Evolutionary conservation across 495 filamentous ascomycete species (phyloP), one percentile per base, ranked within the genome.

Genomic region (Hypoxylon lienhwacheense): DNA sequence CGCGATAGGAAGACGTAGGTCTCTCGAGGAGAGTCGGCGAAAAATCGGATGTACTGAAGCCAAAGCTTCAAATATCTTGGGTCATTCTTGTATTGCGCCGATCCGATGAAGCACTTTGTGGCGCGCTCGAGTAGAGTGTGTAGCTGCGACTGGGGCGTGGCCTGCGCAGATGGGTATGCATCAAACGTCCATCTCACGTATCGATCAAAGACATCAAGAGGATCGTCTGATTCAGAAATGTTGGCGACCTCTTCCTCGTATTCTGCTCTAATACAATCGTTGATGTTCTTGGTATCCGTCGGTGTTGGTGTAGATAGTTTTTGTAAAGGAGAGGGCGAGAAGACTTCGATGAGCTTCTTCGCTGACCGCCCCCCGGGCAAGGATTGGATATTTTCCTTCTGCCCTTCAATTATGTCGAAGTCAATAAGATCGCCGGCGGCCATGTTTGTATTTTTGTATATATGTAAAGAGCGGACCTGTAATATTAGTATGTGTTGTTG

Each of bases 361-460:
- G 93, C 93, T 22, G 91, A 97, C 45, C 93, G 84, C 26, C 93
- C 93, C 37, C 89, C 86, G 1, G 95, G 89, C 29, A 97, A 79
- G 8, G 91, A 86, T 66, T 96, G 91, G 32, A 97, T 95, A 66
- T 98, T 97, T 71, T 98, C 93, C 72, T 98, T 98, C 64, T 96
- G 91, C 33, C 79, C 80, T 68, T 98, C 93, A 73, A 98, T 97
- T 54, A 97, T 83, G 54, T 95, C 87, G 77, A 98, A 97, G 70
- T 95, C 82, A 65, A 96, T 88, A 11, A 77, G 60, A 66, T 80
- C 73, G 49, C 74, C 73, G 47, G 66, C 70, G 53, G 75, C 70
- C 77, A 80, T 82, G 46, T 61, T 74, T 26, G n/a, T 47, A 16
- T 7, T 46, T n/a, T 37, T 26, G 19, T 33, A 41, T 7, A 10